Base-by-base conservation (phyloP, 352 stramenopile species). In the Blastocystis sp. region DNA sequence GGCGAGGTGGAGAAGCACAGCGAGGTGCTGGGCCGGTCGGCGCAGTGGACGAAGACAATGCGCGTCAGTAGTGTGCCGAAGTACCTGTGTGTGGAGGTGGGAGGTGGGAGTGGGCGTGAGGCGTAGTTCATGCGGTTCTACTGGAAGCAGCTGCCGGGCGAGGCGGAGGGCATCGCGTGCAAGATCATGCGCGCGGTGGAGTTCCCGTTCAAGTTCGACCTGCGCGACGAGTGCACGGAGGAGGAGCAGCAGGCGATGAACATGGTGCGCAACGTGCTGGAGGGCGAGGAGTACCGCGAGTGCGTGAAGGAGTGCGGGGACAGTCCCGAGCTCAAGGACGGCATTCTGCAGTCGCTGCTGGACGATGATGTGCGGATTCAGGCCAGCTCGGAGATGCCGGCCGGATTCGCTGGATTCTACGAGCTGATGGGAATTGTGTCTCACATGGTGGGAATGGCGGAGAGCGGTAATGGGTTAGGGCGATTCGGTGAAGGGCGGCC, bases 131-230 rank as follows among this genome's bases (percentile, higher is more conserved):
- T 98, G 93, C 92, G 96, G 38, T 99, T 99, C 90, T 99, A 98
- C 92, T 99, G 96, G 96, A 99, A 98, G 91, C 89, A 90, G 28
- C 94, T 96, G 7, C 96, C 96, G 0, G 95, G 98, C 86, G 98
- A 93, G 88, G 92, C 93, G 62, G 96, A 98, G 90, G 92, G 94
- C 45, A 95, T 98, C 86, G 98, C 98, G 92, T 99, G 96, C 91
- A 99, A 99, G 90, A 98, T 98, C 90, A 94, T 99, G 91, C 96
- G 97, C 91, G 95, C 95, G 9, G 97, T 98, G 67, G 94, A 91
- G 45, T 98, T 98, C 88, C 93, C 94, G 3, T 92, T 94, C 82
- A 94, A 94, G 9, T 90, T 98, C 69, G 96, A 99, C 90, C 91
- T 97, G 40, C 98, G 96, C 90, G 95, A 98, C 67, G 98, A 98